Base-by-base conservation (phyloP, 2,329 filamentous ascomycete genomes). In the Beauveria australis region DNA sequence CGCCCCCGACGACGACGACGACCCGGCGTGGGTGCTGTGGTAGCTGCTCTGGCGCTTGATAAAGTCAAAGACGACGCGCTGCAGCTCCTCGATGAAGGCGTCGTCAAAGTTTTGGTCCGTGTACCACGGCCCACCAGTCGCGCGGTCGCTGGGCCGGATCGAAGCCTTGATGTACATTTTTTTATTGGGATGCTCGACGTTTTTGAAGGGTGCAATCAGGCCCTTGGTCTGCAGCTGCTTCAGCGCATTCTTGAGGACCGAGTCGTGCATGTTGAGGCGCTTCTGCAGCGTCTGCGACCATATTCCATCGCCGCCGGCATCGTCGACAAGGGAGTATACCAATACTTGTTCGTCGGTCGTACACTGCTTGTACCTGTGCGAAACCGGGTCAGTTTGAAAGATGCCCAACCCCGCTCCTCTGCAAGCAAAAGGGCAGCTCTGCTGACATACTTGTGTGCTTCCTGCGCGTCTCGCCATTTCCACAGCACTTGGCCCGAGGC, bases 161-260 rank as follows among this genome's bases (percentile, higher is more conserved):
- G 88, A 87, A 59, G 88, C 85, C 69, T 96, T 87, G 81, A 99
- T 96, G 80, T 94, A 99, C 83, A 96, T 96, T 76, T 96, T 96
- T 71, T 94, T 89, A 66, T 88, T 89, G 30, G 91, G 91, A 70
- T 89, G 88, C 76, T 96, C 92, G 74, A 96, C 92, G 73, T 89
- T 94, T 76, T 93, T 94, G 76, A 97, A 92, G 61, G 87, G 86
- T 69, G 89, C 89, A 73, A 99, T 92, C 71, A 95, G 86, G 41
- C 86, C 85, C 72, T 91, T 92, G 44, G 81, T 78, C 73, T 95
- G 89, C 63, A 99, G 85, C 64, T 87, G 85, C 77, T 95, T 96
- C 67, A 97, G 81, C 30, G 87, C 87, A 68, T 89, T 88, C 67
- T 89, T 89, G 67, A 97, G 82, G 43, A 89, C 85, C 54, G 88